Percentiles rank a stretch among this genome's conserved stretches.
These are phyloP conservation scores for Eucalyptus polybractea DNA, from an alignment of 345 rosid genomes.

Conservation along the genomic window DNA sequence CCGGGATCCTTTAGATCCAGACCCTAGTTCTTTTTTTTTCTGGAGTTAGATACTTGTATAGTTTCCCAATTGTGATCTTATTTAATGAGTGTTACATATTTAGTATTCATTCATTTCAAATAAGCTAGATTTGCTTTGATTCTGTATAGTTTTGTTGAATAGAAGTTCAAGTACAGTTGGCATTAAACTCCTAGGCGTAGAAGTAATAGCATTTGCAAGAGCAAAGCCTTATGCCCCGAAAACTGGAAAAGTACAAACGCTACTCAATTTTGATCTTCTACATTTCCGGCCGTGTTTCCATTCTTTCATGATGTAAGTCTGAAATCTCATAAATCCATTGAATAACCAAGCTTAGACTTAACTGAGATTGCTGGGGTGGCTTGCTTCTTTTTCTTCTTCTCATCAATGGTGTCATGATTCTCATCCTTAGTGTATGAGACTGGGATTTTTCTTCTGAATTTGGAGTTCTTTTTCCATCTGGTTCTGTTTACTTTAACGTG, in stretches of 20 bases:
- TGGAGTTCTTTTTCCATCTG: background rate
- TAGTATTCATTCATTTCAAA: background rate
- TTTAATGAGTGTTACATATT: background rate
- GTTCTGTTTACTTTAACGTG: background rate
- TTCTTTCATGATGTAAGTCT: background rate
- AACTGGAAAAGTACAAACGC: background rate
- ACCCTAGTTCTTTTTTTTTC: background rate
- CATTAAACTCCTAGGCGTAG: background rate
- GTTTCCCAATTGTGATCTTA: background rate
- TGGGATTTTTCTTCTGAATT: background rate
- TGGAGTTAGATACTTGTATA: background rate
- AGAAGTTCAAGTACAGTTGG: background rate
- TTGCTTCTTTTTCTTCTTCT: background rate
- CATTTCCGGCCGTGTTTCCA: background rate
- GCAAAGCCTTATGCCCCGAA: background rate
- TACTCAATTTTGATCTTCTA: background rate
- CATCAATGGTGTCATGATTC: background rate
- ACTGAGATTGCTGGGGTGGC: background rate
- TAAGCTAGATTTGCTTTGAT: background rate
- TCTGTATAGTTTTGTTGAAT: background rate
- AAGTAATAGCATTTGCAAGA: background rate
- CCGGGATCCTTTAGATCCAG: background rate
- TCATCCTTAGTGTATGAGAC: background rate
- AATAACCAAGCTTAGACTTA: background rate
- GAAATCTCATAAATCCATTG: background rate